phyloP scores from a whole-genome alignment of 75 land plant species.

The Cupressus sempervirens region DNA sequence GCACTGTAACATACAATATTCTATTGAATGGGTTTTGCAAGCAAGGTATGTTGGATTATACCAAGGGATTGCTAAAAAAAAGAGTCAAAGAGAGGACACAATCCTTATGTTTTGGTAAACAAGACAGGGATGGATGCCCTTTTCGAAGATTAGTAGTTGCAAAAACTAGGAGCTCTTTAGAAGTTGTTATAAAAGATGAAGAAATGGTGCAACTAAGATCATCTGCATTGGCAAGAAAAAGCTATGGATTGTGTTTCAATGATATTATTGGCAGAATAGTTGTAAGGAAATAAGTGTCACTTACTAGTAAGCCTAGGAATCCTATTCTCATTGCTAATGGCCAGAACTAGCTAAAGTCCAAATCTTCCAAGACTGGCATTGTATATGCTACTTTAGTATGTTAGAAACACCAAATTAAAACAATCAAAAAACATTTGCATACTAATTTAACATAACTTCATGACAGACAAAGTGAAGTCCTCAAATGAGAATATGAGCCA shows the following conservation, averaged over 20 bases:
- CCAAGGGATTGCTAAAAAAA: slow-evolving; percentile 25
- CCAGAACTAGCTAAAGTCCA: background rate
- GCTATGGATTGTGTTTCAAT: background rate
- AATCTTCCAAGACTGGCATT: background rate
- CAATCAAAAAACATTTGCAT: no score
- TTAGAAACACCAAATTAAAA: no score
- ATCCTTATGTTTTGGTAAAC: slow-evolving; percentile 25
- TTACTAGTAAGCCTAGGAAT: background rate
- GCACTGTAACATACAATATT: slow-evolving; percentile 26
- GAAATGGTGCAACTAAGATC: no score
- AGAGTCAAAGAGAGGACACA: slow-evolving; percentile 30
- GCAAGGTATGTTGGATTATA: slow-evolving; percentile 34
- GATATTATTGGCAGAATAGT: background rate
- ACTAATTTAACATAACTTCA: no score
- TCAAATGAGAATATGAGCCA: no score
- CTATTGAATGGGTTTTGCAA: slow-evolving; percentile 30
- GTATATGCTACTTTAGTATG: no score
- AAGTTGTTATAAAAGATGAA: slow-evolving; percentile 25
- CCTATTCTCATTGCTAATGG: background rate
- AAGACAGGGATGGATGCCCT: slow-evolving; percentile 22
- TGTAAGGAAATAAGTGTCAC: background rate
- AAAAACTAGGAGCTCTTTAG: slow-evolving; percentile 28
- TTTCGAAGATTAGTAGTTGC: slow-evolving; percentile 35
- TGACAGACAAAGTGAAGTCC: no score
- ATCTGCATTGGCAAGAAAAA: slow-evolving; percentile 17